Percentiles rank a stretch among this genome's conserved stretches.
Conservation (phyloP, 257 asterid genomes). For the Solanum medicagineum region DNA sequence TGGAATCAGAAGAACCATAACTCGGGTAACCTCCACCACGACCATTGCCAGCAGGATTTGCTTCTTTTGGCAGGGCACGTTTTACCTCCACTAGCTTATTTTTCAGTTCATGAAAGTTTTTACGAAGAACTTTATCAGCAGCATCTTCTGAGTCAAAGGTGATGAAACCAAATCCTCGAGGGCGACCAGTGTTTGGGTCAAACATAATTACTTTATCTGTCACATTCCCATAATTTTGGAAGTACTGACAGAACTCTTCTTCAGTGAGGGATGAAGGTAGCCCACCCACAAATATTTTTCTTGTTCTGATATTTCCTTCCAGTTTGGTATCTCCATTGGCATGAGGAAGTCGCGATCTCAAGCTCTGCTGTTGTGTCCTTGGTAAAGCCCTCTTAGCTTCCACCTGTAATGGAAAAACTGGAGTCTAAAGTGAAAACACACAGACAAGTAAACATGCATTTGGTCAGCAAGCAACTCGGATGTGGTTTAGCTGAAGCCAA, state of each 20-base stretch:
- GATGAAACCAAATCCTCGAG: slow-evolving; percentile 88
- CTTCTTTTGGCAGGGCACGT: slow-evolving; percentile 85
- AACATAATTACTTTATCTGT: slow-evolving; percentile 80
- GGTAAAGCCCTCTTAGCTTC: slow-evolving; percentile 89
- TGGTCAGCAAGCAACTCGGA: neutral
- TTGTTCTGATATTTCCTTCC: slow-evolving; percentile 47
- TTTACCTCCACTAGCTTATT: slow-evolving; percentile 91
- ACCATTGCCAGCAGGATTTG: slow-evolving; percentile 51
- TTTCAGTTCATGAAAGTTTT: slow-evolving; percentile 64
- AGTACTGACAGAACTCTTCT: slow-evolving; percentile 70
- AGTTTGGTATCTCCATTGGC: slow-evolving; percentile 40
- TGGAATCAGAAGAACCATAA: slow-evolving; percentile 50
- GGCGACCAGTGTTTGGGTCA: slow-evolving; percentile 86
- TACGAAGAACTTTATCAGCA: slow-evolving; percentile 75
- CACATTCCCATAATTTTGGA: slow-evolving; percentile 64
- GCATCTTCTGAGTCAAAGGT: slow-evolving; percentile 87
- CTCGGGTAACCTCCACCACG: slow-evolving; percentile 53
- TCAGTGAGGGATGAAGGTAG: slow-evolving; percentile 66
- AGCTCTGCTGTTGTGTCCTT: slow-evolving; percentile 76
- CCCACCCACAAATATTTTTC: slow-evolving; percentile 89
- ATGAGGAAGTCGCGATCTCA: slow-evolving; percentile 45
- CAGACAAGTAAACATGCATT: neutral
- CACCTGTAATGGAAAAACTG: slow-evolving; percentile 30
- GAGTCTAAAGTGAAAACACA: neutral
- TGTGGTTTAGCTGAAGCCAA: neutral